Evolutionary conservation across 2,329 filamentous ascomycete genomes (phyloP), one percentile per base, ranked within the genome.

Genomic region (Dryadomyces quercus-mongolicae): DNA sequence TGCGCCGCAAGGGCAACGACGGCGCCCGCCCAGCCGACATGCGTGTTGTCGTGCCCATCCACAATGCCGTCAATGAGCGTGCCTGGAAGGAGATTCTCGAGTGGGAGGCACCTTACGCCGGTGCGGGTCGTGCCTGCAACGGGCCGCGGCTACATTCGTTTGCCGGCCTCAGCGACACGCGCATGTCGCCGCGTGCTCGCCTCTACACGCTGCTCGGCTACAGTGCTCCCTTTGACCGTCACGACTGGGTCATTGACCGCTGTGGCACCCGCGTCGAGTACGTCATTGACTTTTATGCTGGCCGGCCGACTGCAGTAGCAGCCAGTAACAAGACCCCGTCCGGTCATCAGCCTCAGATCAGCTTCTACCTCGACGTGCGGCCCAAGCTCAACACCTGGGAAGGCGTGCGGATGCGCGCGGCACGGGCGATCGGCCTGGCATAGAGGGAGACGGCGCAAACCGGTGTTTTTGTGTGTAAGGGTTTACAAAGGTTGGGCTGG

Each of bases 11-110:
- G 70, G 86, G 85, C 46, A 85, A 90, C 72, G 81, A 83, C 57
- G 84, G 77, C 56, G 86, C 80, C 34, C 73, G 76, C 15, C 81
- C 80, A 0, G 73, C 77, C 6, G 90, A 95, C 69, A 96, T 96
- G 85, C 84, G 81, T 63, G 87, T 87, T 38, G 91, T 97, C 38
- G 91, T 97, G 54, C 93, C 90, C 2, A 97, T 97, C 63, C 93
- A 98, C 72, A 98, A 98, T 67, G 93, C 93, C 47, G 93, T 98
- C 58, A 98, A 98, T 70, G 93, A 98, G 77, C 78, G 88, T 45
- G 93, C 93, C 0, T 98, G 93, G 93, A 76, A 81, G 58, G 87
- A 97, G 71, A 97, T 98, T 60, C 81, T 87, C 62, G 74, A 80
- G 47, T 98, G 93, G 93, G 93, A 98, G 71, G 76, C 73, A 46